These are phyloP conservation scores for Pugionium dolabratum DNA, from an alignment of 345 rosid genomes.

Conservation along the genomic window DNA sequence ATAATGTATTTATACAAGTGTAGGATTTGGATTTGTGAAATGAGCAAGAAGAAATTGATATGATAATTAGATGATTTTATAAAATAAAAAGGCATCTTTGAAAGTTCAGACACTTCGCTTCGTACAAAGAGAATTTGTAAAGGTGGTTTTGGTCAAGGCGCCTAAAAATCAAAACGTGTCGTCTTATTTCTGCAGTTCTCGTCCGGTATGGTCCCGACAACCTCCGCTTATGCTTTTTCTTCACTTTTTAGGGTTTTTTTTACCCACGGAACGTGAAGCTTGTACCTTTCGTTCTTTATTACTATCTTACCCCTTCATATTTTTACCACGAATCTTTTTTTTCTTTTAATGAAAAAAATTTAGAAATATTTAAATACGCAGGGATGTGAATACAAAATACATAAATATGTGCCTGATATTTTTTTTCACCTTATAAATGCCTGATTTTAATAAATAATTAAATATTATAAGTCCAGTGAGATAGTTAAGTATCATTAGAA, in stretches of 20 bases:
- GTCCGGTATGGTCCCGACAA: slow-evolving; percentile 37
- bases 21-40: background rate
- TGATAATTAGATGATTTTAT: background rate
- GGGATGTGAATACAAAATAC: background rate
- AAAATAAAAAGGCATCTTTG: background rate
- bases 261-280: slow-evolving; percentile 43
- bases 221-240: slow-evolving; percentile 29
- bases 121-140: too few species aligned
- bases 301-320: slow-evolving; percentile 24
- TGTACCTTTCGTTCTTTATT: slow-evolving; percentile 7
- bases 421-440: too few species aligned
- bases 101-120: background rate
- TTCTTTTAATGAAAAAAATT: background rate
- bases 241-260: slow-evolving; percentile 1
- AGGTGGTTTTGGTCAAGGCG: slow-evolving; percentile 11
- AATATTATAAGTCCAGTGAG: background rate
- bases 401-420: too few species aligned
- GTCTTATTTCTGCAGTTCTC: slow-evolving; percentile 4
- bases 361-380: background rate
- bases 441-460: too few species aligned
- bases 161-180: slow-evolving; percentile 31
- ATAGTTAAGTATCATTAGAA: too few species aligned
- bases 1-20: background rate
- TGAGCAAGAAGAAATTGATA: background rate
- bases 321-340: background rate